Evolutionary conservation across 768 basidiomycete genomes (phyloP), one percentile per base, ranked within the genome.

Genomic region (Cantharellus anzutake): DNA sequence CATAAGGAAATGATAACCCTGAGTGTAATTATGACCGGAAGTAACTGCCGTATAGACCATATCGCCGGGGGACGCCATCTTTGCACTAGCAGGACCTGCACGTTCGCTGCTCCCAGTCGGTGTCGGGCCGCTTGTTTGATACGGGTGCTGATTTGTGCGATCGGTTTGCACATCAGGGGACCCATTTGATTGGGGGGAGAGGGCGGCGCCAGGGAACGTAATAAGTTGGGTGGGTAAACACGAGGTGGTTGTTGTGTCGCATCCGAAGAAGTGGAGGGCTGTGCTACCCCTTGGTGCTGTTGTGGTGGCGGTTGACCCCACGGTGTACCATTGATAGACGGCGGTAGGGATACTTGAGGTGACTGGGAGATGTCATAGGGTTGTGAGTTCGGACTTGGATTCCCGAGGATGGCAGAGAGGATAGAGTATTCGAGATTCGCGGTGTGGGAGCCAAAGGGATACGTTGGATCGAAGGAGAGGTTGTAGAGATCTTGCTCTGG

Each of bases 1-100:
- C 90, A 98, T 97, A 65, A 97, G 75, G 69, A 86, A 88, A 69
- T 96, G 94, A 68, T 97, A 97, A 29, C 91, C 91, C 73, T 96
- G 86, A 14, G 90, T 94, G 67, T 97, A 96, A 68, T 94, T 91
- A 67, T 91, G 94, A 3, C 90, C 86, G 67, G 78, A 75, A 14
- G 81, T 76, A 53, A 78, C 81, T 69, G 72, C 80, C 75, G 74
- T 76, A 72, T 74, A 86, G 71, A 73, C 77, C 72, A 73, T 82
- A 34, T 42, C 5, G 38, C 52, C 52, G 11, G 52, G 11, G 52
- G 11, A 55, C 38, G 11, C 38, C 52, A 29, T 48, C 44, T 48
- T 48, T 48, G 44, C 44, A 48, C 29, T 11, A 48, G 11, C 11
- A 11, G 11, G 44, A 48, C 11, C 44, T 48, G 11, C 44, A 29